Evolutionary conservation across 306 rosid genomes (phyloP).

Genomic region (Dalbergia cochinchinensis): DNA sequence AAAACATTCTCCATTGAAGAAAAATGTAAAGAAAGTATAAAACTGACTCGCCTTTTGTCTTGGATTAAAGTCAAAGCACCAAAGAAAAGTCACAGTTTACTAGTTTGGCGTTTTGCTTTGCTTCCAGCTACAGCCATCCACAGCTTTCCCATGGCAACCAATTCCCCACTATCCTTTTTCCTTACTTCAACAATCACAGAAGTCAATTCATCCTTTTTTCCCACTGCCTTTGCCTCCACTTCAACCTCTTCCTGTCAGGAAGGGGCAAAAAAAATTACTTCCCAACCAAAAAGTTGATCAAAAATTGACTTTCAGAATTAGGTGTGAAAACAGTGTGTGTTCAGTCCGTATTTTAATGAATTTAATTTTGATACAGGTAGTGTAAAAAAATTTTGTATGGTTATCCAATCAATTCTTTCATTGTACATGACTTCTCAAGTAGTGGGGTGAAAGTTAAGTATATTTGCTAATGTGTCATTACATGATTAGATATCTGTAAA

Average conservation of each 20-base stretch:
- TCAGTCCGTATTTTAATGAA: no score
- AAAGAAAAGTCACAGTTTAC: slow-evolving; percentile 31
- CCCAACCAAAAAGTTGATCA: not conserved
- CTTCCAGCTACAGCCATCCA: slow-evolving; percentile 43
- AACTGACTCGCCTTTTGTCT: not conserved
- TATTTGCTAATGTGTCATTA: no score
- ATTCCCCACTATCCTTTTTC: slow-evolving; percentile 43
- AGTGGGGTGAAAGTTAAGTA: no score
- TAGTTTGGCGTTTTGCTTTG: not conserved
- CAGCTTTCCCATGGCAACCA: slow-evolving; percentile 55
- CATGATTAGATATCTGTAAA: no score
- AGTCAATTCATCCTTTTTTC: slow-evolving; percentile 39
- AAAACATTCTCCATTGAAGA: not conserved
- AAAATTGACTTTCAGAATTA: not conserved
- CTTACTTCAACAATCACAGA: slow-evolving; percentile 50
- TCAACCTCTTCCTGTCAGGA: slow-evolving; percentile 58
- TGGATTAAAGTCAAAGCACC: not conserved
- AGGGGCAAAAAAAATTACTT: not conserved
- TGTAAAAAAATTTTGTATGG: no score
- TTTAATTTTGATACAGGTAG: no score
- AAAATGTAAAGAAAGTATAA: not conserved
- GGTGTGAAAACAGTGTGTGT: no score
- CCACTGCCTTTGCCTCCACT: slow-evolving; percentile 52
- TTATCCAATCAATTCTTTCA: no score
- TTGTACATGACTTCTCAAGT: no score